These are phyloP conservation scores for Sphagnum fallax DNA, from an alignment of 228 moss, liverwort and hornwort genomes.

Conservation along the genomic window DNA sequence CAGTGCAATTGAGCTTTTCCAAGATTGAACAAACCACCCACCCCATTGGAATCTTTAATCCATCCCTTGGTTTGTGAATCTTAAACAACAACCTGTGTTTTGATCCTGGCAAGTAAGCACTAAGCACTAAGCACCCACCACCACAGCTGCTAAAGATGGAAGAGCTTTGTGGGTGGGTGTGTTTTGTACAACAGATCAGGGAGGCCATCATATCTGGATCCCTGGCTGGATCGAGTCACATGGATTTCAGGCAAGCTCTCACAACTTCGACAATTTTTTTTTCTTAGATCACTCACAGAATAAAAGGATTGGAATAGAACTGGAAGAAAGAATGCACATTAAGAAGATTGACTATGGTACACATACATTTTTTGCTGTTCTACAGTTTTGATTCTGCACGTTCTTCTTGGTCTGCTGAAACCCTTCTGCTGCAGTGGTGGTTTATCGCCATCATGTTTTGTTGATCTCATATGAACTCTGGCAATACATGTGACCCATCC, in stretches of 20 bases:
- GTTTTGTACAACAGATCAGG: conserved; percentile 44
- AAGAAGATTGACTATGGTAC: too few relatives aligned
- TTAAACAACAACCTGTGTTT: not conserved
- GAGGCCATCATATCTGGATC: conserved; percentile 36
- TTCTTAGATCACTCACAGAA: not conserved
- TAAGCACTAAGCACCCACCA: not conserved
- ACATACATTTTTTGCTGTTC: not conserved
- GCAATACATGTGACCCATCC: not conserved
- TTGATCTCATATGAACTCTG: not conserved
- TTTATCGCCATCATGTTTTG: not conserved
- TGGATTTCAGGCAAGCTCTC: conserved; percentile 73
- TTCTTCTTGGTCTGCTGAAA: not conserved
- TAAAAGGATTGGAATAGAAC: too few relatives aligned
- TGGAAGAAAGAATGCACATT: too few relatives aligned
- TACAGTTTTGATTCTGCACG: not conserved
- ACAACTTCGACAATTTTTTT: not conserved
- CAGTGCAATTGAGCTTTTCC: too few relatives aligned
- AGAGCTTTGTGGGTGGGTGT: not conserved
- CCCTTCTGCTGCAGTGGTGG: not conserved
- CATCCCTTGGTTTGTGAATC: not conserved
- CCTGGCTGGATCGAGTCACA: conserved; percentile 72
- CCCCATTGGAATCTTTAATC: not conserved
- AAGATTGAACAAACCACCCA: too few relatives aligned
- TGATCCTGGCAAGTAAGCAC: not conserved
- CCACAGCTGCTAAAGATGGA: not conserved